Evolutionary conservation across 108 stramenopile species (phyloP), one percentile per base, ranked within the genome.

Genomic region (Craspedostauros australis): DNA sequence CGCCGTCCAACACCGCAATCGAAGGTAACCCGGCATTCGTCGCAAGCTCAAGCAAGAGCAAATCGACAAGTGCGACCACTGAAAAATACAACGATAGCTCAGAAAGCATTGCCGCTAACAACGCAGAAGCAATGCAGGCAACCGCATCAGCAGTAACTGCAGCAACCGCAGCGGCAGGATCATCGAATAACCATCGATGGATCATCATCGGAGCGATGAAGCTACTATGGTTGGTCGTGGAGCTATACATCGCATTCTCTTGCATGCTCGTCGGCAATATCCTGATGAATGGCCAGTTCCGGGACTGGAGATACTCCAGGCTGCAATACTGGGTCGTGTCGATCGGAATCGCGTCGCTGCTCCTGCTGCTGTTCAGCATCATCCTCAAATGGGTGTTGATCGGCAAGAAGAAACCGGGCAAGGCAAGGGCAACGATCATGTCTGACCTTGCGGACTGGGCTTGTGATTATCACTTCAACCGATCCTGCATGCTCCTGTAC

Each of bases 331-430:
- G 30, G 30, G 16, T 8, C 12, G 16, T 52, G 19, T 18, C 37
- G 4, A 4, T 52, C 16, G 5, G 18, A 4, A 21, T 15, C 20
- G 16, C 22, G 5, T 21, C 31, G n/a, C 5, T 9, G 5, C 14
- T n/a, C n/a, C 16, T 18, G 5, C 16, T 52, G 4, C 5, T 32
- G 16, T 21, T 18, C 20, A 37, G 50, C 22, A 14, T 52, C 9
- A 15, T 52, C 4, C 36, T 52, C 9, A 52, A 52, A n/a, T 52
- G 50, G 50, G 15, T 36, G 3, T 12, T 52, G 4, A 37, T 52
- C 30, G 50, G 50, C n/a, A 34, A 52, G 12, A 31, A 22, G 9
- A 34, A 22, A 16, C 50, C 50, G 15, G 50, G 50, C 33, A n/a
- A n/a, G n/a, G n/a, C n/a, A n/a, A n/a, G n/a, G n/a, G n/a, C n/a